A percentile compares a stretch with the other conserved stretches of the same genome.
Evolutionary conservation across 2,329 filamentous ascomycete species (phyloP).

Genomic region (Botrytis aclada): DNA sequence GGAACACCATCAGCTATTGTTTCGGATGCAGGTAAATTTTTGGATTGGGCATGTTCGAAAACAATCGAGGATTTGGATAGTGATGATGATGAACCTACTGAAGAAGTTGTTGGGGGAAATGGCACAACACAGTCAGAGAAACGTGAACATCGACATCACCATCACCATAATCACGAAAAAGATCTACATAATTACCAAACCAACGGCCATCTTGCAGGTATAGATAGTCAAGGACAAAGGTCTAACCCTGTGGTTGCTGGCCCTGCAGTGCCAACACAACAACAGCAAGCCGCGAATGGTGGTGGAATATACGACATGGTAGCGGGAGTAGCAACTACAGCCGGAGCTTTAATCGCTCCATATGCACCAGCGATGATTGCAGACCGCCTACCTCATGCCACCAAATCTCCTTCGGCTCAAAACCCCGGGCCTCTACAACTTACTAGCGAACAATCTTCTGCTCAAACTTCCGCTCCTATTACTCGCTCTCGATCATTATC

Average conservation of each 20-base stretch:
- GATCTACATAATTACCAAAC: constrained; percentile 37
- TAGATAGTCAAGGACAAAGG: constrained; percentile 24
- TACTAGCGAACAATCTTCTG: constrained; percentile 24
- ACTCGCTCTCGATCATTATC: constrained; percentile 26
- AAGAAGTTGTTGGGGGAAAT: constrained; percentile 25
- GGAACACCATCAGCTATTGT: constrained; percentile 66
- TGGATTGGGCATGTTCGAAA: constrained; percentile 61
- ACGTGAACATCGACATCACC: constrained; percentile 24
- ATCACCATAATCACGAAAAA: constrained; percentile 29
- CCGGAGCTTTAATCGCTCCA: constrained; percentile 47
- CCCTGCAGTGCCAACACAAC: constrained; percentile 4
- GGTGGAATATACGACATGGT: constrained; percentile 56
- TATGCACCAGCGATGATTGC: constrained; percentile 33
- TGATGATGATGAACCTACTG: constrained; percentile 25
- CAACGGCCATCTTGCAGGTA: constrained; percentile 33
- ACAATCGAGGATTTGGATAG: constrained; percentile 34
- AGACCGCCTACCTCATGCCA: constrained; percentile 34
- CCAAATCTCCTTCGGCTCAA: constrained; percentile 30
- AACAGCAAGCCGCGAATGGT: constrained; percentile 28
- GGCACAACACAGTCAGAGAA: constrained; percentile 26
- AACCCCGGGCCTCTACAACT: constrained; percentile 35
- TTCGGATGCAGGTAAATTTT: constrained; percentile 62
- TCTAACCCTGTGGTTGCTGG: background rate
- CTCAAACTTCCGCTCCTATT: constrained; percentile 29
- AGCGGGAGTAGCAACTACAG: constrained; percentile 50